phyloP scores from a whole-genome alignment of 1,284 basidiomycete genomes.

The Phenoliferia sp. region DNA sequence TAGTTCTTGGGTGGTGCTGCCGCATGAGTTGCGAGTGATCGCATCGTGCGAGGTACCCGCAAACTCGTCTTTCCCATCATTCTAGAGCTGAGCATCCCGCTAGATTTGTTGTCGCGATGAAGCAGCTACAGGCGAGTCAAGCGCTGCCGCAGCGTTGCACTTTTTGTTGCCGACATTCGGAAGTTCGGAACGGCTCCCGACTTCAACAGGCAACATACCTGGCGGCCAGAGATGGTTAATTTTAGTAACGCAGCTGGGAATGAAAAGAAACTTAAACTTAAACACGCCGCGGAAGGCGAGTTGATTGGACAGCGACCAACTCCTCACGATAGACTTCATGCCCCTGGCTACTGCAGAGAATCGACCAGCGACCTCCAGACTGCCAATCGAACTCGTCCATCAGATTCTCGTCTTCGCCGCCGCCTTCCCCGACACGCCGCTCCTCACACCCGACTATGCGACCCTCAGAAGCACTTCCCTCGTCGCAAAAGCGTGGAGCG shows the following conservation, averaged over 20 bases:
- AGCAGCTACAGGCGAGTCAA: no score
- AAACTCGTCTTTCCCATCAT: not conserved
- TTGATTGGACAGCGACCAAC: no score
- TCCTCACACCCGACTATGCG: not conserved
- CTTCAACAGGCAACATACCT: no score
- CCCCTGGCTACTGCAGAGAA: no score
- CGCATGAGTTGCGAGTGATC: slow-evolving; percentile 24
- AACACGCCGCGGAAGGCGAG: no score
- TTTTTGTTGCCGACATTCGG: no score
- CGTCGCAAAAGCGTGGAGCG: not conserved
- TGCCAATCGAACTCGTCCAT: not conserved
- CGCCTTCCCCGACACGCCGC: not conserved
- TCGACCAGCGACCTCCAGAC: not conserved
- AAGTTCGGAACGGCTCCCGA: no score
- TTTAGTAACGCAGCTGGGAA: no score
- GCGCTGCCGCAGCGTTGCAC: no score
- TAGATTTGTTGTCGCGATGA: not conserved
- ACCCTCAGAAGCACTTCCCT: not conserved
- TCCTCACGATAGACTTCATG: no score
- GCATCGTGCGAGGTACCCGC: not conserved
- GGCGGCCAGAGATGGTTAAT: no score
- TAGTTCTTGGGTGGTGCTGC: slow-evolving; percentile 26
- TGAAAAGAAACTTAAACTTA: no score
- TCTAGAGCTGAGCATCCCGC: not conserved
- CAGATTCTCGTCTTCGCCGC: not conserved